These are phyloP conservation scores for Aspergillus niger DNA, from an alignment of 2,329 filamentous ascomycete species.

Conservation along the genomic window DNA sequence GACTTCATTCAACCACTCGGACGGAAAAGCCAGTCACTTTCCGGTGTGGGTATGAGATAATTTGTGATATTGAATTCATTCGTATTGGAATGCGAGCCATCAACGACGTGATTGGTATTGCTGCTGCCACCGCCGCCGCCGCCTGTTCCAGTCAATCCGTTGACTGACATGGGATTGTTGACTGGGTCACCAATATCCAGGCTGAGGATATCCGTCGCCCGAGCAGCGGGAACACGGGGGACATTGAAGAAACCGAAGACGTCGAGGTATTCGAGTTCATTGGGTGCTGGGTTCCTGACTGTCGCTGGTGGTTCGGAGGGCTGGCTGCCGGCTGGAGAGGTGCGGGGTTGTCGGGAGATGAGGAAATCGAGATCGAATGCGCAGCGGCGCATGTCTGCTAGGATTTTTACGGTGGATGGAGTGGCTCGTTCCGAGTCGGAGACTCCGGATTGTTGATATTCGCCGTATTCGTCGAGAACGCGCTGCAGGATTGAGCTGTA, in stretches of 20 bases:
- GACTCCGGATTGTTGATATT: conserved; percentile 65
- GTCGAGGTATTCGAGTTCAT: conserved; percentile 87
- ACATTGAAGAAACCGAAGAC: conserved; percentile 96
- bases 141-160: conserved; percentile 33
- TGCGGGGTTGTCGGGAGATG: conserved; percentile 75
- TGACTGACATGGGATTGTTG: conserved; percentile 40
- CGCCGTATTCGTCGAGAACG: conserved; percentile 82
- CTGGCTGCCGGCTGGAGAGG: conserved; percentile 39
- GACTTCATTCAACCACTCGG: conserved; percentile 17
- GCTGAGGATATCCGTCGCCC: conserved; percentile 30
- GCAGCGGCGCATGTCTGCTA: conserved; percentile 88
- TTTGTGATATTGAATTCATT: conserved; percentile 51
- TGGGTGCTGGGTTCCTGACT: conserved; percentile 68
- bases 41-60: conserved; percentile 49
- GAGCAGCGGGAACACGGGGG: conserved; percentile 63
- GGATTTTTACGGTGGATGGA: conserved; percentile 79
- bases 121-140: no score
- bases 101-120: conserved; percentile 19
- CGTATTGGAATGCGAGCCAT: conserved; percentile 24
- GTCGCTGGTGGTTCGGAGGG: conserved; percentile 35
- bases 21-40: conserved; percentile 50
- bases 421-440: conserved; percentile 71
- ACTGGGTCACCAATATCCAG: conserved; percentile 30
- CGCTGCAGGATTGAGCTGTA: conserved; percentile 79
- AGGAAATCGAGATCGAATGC: conserved; percentile 89